Percentiles rank a stretch among this genome's conserved stretches.
Conservation (phyloP, 352 stramenopile species). For the Albugo laibachii region DNA sequence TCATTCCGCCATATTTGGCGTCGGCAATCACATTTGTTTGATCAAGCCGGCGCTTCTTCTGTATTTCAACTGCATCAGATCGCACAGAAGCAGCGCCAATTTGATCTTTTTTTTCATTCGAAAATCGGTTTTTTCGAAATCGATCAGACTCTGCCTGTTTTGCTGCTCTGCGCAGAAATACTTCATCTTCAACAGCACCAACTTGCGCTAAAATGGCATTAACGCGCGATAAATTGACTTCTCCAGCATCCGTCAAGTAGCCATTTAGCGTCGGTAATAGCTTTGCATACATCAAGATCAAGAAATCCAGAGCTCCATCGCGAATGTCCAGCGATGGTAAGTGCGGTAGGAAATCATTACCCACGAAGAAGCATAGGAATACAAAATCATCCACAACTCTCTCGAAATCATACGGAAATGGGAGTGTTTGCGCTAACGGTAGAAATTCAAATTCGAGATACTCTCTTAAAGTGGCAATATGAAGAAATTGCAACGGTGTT, state of each 20-base stretch:
- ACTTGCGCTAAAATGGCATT: slow-evolving; percentile 94
- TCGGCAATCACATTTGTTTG: slow-evolving; percentile 36
- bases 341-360: slow-evolving; percentile 98
- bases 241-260: slow-evolving; percentile 90
- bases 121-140: slow-evolving; percentile 29
- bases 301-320: slow-evolving; percentile 94
- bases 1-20: slow-evolving; percentile 51
- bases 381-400: slow-evolving; percentile 98
- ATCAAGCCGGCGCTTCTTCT: slow-evolving; percentile 57
- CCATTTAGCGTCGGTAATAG: slow-evolving; percentile 64
- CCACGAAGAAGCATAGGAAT: slow-evolving; percentile 99
- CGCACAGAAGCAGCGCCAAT: slow-evolving; percentile 33
- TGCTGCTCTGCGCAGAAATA: slow-evolving; percentile 75
- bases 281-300: slow-evolving; percentile 95
- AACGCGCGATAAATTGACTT: slow-evolving; percentile 88
- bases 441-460: slow-evolving; percentile 90
- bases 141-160: slow-evolving; percentile 75
- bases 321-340: slow-evolving; percentile 96
- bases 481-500: slow-evolving; percentile 87
- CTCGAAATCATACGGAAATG: slow-evolving; percentile 94
- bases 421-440: slow-evolving; percentile 44
- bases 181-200: slow-evolving; percentile 90
- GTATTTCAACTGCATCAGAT: slow-evolving; percentile 49
- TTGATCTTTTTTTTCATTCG: slow-evolving; percentile 53
- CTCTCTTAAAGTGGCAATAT: slow-evolving; percentile 86